These are phyloP conservation scores for Madurella fahalii DNA, from an alignment of 2,329 filamentous ascomycete genomes.

Conservation along the genomic window DNA sequence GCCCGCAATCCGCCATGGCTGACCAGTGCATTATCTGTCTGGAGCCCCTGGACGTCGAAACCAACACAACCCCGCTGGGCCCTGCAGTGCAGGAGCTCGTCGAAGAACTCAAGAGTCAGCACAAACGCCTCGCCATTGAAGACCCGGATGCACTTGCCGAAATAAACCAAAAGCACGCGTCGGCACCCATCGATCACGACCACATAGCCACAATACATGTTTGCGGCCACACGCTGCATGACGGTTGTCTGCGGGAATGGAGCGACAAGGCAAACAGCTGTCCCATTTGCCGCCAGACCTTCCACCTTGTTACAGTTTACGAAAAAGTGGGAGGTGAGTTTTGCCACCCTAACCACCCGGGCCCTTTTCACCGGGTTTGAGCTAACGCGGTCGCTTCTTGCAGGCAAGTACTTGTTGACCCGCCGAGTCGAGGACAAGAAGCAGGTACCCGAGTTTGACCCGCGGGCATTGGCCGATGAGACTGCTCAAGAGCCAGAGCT, in stretches of 20 bases:
- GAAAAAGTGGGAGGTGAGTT: conserved; percentile 73
- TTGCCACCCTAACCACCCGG: conserved; percentile 1
- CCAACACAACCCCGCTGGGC: conserved; percentile 21
- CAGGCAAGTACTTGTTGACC: conserved; percentile 53
- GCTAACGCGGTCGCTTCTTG: conserved; percentile 10
- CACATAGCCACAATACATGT: conserved; percentile 60
- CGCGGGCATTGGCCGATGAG: conserved; percentile 68
- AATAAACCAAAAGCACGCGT: conserved; percentile 24
- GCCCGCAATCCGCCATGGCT: conserved; percentile 43
- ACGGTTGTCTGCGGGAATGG: conserved; percentile 91
- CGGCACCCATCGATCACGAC: conserved; percentile 32
- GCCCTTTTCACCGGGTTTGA: conserved; percentile 19
- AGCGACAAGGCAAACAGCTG: conserved; percentile 96
- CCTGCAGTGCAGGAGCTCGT: conserved; percentile 15
- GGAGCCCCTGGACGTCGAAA: conserved; percentile 48
- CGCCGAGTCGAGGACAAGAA: conserved; percentile 75
- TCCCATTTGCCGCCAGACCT: conserved; percentile 88
- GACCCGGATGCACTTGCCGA: conserved; percentile 17
- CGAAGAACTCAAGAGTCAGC: conserved; percentile 11
- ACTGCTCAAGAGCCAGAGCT: conserved; percentile 66
- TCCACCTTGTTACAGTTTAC: conserved; percentile 85
- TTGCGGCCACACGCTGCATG: conserved; percentile 88
- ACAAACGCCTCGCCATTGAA: conserved; percentile 17
- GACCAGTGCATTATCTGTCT: conserved; percentile 69
- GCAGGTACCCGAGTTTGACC: conserved; percentile 85